Evolutionary conservation across 2,329 filamentous ascomycete genomes (phyloP), one percentile per base, ranked within the genome.

Genomic region (Xylariomycetidae sp.): DNA sequence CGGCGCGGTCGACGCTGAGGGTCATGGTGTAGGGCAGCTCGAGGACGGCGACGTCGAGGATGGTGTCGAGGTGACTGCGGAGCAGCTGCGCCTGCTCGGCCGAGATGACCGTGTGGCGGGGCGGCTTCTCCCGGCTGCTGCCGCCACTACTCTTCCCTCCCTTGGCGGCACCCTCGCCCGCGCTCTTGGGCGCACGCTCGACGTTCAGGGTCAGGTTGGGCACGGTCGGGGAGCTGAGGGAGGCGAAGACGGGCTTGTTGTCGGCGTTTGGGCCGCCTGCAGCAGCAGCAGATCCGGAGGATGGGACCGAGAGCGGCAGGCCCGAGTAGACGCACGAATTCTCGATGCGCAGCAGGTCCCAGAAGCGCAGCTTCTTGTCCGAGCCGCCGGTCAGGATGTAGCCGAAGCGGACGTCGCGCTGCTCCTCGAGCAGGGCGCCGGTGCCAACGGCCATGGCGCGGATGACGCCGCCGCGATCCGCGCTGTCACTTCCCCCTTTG

Each of bases 21-120:
- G 89, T 83, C 86, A 96, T 95, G 4, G 83, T 84, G 58, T 94
- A 95, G 16, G 92, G 92, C 44, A 76, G 71, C 64, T 95, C 87
- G 47, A 98, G 60, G 52, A 96, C 64, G n/a, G 83, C 83, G 46
- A 95, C 79, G 61, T 96, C 90, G 52, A 85, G 74, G 38, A 98
- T 80, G 4, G 79, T 79, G 61, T 98, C 92, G 50, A 95, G 60
- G 61, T 98, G 92, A 38, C 82, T 86, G 55, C 79, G 83, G 37
- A 96, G 63, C 47, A 98, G 59, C 59, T 87, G 79, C 57, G 93
- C 86, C 56, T 95, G 89, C 61, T 94, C 85, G 44, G 84, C 66
- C 40, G 83, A 89, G 42, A 95, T 92, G 18, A 95, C 82, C 10
- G 87, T 90, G 40, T 82, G 83, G 44, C 87, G 74, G 2, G 84